Conservation (phyloP, 768 basidiomycete genomes). For the Cystobasidiopsis lactophilus region DNA sequence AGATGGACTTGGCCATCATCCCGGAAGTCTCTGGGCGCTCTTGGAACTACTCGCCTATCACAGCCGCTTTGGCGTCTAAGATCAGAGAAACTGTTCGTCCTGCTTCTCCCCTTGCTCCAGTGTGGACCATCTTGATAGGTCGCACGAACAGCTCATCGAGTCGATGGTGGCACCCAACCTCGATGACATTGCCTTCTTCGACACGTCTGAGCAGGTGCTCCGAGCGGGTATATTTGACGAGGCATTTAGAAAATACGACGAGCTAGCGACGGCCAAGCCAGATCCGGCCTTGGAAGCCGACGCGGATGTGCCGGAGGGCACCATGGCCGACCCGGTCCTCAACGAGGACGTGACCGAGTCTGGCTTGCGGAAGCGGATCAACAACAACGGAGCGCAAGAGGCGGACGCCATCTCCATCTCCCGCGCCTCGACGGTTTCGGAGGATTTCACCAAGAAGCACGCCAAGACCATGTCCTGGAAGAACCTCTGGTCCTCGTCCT, state of each 20-base stretch:
- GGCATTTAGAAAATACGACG: slow-evolving; percentile 29
- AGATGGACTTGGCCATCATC: slow-evolving; percentile 69
- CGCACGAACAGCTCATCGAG: slow-evolving; percentile 50
- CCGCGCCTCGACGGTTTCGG: background rate
- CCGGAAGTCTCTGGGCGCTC: slow-evolving; percentile 86
- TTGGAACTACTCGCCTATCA: slow-evolving; percentile 81
- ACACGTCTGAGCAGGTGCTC: slow-evolving; percentile 39
- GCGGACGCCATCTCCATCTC: background rate
- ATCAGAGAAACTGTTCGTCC: slow-evolving; percentile 59
- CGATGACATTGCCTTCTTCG: slow-evolving; percentile 95
- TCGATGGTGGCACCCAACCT: slow-evolving; percentile 90
- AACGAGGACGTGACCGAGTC: slow-evolving; percentile 1
- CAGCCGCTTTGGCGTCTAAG: slow-evolving; percentile 68
- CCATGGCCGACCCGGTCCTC: background rate
- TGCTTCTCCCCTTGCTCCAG: background rate
- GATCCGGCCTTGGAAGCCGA: background rate
- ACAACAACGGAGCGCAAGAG: background rate
- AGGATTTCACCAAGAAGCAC: slow-evolving; percentile 4
- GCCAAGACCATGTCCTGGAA: background rate
- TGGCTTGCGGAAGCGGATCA: slow-evolving; percentile 6
- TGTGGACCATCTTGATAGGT: too few relatives aligned
- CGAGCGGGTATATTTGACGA: slow-evolving; percentile 83
- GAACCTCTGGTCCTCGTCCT: background rate
- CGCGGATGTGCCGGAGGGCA: background rate
- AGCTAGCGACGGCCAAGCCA: background rate